phyloP scores from a whole-genome alignment of 257 asterid genomes.

The Ocimum tenuiflorum region DNA sequence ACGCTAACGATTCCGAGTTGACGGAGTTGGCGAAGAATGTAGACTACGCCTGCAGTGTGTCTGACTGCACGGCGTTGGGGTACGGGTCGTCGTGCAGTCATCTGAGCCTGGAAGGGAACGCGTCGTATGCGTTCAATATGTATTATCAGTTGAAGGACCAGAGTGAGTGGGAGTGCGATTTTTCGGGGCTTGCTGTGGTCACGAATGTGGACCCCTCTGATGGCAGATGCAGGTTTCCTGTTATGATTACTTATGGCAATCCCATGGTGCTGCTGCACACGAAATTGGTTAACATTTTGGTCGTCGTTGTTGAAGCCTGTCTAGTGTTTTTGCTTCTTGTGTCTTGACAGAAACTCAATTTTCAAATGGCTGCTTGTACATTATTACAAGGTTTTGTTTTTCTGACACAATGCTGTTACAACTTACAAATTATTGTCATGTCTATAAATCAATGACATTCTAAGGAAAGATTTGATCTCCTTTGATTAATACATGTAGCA shows the following conservation, averaged over 20 bases:
- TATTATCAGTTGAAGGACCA: constrained; percentile 75
- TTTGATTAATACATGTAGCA: too few species aligned
- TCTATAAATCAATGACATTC: too few species aligned
- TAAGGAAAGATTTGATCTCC: too few species aligned
- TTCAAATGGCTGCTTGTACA: too few species aligned
- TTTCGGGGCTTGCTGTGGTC: constrained; percentile 55
- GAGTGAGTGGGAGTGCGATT: constrained; percentile 56
- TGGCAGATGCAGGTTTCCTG: constrained; percentile 51
- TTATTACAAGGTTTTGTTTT: too few species aligned
- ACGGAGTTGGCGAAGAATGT: constrained; percentile 37
- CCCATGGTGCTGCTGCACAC: constrained; percentile 48
- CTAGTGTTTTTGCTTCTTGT: constrained; percentile 67
- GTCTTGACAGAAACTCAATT: too few species aligned
- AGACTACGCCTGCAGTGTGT: constrained; percentile 53
- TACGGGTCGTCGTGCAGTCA: constrained; percentile 72
- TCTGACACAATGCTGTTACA: too few species aligned
- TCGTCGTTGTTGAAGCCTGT: constrained; percentile 61
- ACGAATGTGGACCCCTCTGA: constrained; percentile 80
- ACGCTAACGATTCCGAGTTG: too few species aligned
- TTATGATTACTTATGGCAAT: constrained; percentile 63
- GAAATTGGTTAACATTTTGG: constrained; percentile 48
- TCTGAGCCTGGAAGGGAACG: constrained; percentile 47
- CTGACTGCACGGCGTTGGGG: constrained; percentile 91
- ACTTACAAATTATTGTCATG: too few species aligned
- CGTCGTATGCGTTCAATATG: constrained; percentile 77